Evolutionary conservation across 805 yeast species (phyloP).

Genomic region (Ogataea haglerorum): DNA sequence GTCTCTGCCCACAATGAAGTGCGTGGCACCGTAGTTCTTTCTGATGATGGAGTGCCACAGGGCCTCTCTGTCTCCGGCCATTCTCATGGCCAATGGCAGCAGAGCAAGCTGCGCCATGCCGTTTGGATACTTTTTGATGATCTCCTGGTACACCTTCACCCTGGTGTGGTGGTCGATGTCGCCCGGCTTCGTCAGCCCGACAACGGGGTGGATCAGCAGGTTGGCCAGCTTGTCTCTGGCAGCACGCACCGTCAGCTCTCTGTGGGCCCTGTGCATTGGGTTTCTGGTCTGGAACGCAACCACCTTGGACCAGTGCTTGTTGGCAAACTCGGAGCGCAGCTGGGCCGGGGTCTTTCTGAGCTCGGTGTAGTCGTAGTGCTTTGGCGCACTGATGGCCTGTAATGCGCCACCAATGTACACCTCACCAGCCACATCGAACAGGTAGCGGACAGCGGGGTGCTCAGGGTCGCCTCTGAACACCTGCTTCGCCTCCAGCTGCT

Average conservation of each 20-base stretch:
- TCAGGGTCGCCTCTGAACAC: constrained; percentile 97
- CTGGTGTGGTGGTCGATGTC: constrained; percentile 97
- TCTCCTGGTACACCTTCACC: constrained; percentile 90
- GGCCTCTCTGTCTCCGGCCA: constrained; percentile 99
- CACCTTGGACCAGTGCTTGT: constrained; percentile 80
- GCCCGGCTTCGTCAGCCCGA: constrained; percentile 95
- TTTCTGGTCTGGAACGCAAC: constrained; percentile 98
- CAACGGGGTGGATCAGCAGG: constrained; percentile 92
- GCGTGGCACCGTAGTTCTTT: constrained; percentile 94
- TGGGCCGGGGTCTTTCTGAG: constrained; percentile 88
- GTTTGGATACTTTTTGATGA: constrained; percentile 87
- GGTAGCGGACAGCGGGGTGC: constrained; percentile 85
- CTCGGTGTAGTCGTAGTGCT: constrained; percentile 86
- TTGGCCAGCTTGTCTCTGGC: constrained; percentile 90
- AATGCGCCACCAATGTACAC: constrained; percentile 84
- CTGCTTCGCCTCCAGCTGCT: constrained; percentile 70
- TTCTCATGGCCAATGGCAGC: constrained; percentile 95
- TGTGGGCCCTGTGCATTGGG: constrained; percentile 98
- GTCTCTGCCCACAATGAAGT: constrained; percentile 96
- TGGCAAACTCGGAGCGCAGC: constrained; percentile 76
- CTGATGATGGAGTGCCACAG: constrained; percentile 97
- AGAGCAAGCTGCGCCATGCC: constrained; percentile 89
- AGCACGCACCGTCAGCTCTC: constrained; percentile 93
- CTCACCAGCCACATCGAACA: constrained; percentile 72
- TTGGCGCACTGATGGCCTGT: constrained; percentile 80